phyloP scores from a whole-genome alignment of 108 stramenopile species.

The Cyclostephanos tholiformis region DNA sequence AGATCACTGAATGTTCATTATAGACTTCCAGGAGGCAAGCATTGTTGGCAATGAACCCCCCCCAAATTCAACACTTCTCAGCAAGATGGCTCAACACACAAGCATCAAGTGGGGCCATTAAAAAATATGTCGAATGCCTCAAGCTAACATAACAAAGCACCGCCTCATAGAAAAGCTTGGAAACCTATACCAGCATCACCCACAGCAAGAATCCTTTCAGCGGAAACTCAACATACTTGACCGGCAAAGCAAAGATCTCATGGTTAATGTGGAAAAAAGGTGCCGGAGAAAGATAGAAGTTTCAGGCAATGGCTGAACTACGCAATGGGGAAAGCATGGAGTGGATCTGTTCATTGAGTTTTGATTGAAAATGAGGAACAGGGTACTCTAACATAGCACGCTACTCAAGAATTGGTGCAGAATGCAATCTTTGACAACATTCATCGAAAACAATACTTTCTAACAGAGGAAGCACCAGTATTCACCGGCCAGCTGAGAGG shows the following conservation, averaged over 20 bases:
- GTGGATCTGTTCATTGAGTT: neutral
- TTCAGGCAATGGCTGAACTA: conserved; percentile 17
- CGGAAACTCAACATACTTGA: neutral
- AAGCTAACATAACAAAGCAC: neutral
- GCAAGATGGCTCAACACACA: neutral
- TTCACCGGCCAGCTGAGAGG: neutral
- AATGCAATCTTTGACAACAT: conserved; percentile 5
- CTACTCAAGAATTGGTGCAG: neutral
- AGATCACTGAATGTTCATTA: conserved; percentile 8
- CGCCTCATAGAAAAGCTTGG: too few relatives aligned
- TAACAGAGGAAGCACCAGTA: neutral
- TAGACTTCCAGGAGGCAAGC: neutral
- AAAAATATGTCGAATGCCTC: neutral
- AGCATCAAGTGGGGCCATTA: neutral
- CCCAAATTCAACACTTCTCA: neutral
- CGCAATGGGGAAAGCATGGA: neutral
- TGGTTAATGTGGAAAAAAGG: conserved; percentile 1
- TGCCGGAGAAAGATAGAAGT: conserved; percentile 5
- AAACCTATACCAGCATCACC: too few relatives aligned
- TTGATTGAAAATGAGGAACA: conserved; percentile 3
- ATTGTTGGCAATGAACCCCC: neutral
- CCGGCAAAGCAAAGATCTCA: too few relatives aligned
- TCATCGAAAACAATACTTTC: too few relatives aligned
- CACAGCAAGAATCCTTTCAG: too few relatives aligned
- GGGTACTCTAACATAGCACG: neutral